Evolutionary conservation across 768 basidiomycete genomes (phyloP).

Genomic region (Panaeolus cyanescens): DNA sequence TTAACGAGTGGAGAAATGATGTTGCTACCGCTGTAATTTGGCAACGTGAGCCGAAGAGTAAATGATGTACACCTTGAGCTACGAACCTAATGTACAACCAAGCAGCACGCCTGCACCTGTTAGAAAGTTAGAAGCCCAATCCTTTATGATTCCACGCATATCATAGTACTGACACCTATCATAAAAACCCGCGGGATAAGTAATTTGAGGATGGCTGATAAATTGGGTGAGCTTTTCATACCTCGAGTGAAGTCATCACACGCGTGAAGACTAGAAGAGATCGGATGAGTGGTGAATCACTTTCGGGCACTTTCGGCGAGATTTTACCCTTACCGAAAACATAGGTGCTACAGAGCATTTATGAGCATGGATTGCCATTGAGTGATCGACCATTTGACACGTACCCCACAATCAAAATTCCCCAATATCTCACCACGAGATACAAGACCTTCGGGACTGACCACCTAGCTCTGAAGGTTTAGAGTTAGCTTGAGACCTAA

Average conservation of each 20-base stretch:
- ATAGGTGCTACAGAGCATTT: not conserved
- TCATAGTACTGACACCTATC: too few species aligned
- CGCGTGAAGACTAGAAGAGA: not conserved
- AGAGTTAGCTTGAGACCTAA: too few species aligned
- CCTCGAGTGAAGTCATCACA: not conserved
- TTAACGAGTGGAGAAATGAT: not conserved
- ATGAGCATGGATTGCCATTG: not conserved
- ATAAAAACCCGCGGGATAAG: too few species aligned
- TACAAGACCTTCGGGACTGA: not conserved
- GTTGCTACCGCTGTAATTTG: not conserved
- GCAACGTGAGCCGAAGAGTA: too few species aligned
- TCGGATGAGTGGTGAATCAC: not conserved
- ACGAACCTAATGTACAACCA: not conserved
- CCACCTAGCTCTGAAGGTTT: not conserved
- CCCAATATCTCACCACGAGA: not conserved
- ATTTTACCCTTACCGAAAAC: not conserved
- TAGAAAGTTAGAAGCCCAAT: not conserved
- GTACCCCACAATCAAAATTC: not conserved
- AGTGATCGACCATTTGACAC: not conserved
- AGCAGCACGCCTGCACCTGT: not conserved
- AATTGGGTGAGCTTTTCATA: too few species aligned
- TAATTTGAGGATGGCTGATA: too few species aligned
- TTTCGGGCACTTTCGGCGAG: not conserved
- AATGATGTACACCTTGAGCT: too few species aligned
- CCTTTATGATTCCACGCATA: too few species aligned